Evolutionary conservation across 192 early-diverging fungal species (phyloP), one percentile per base, ranked within the genome.

Genomic region (Gonapodya sp.): DNA sequence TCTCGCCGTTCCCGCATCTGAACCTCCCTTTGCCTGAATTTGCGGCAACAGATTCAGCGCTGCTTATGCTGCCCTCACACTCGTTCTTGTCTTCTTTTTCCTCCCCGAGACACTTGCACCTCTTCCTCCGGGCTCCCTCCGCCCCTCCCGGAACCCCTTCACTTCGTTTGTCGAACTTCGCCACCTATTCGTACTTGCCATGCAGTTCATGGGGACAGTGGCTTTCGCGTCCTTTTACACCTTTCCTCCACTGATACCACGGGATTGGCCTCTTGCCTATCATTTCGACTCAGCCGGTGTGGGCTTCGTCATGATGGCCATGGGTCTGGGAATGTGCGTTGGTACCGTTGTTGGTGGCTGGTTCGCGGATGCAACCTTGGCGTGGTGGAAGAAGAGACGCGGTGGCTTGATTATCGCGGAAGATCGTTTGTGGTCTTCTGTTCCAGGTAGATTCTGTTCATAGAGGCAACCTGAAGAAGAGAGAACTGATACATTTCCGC

Each of bases 81-180:
- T 77, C 75, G 8, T 34, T 8, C 16, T 77, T 33, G 34, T 31
- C 75, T 31, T 77, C 8, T 31, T 77, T 34, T 34, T 77, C 30
- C 75, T 77, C 75, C 75, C 75, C 75, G 75, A 77, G 31, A 77
- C 75, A 16, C 75, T 77, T 33, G 8, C 75, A 2, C 75, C 75
- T 33, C 2, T 8, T 77, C 18, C 75, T 33, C 30, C 18, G 2
- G 75, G 75, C 34, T 18, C 75, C 75, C 46, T 24, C 46, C 46
- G 46, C 46, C 46, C 46, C 46, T 64, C 46, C 46, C 46, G 46
- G 8, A 64, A 64, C 46, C 46, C 46, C 46, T 64, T 64, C 46
- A 64, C 46, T 16, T 64, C 46, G 8, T 64, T 64, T 24, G 8
- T 24, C 46, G 24, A 8, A 8, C 24, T 64, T 16, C 46, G 8